Evolutionary conservation across 129 eudicot genomes (phyloP), one percentile per base, ranked within the genome.

Genomic region (Artemisia tridentata): DNA sequence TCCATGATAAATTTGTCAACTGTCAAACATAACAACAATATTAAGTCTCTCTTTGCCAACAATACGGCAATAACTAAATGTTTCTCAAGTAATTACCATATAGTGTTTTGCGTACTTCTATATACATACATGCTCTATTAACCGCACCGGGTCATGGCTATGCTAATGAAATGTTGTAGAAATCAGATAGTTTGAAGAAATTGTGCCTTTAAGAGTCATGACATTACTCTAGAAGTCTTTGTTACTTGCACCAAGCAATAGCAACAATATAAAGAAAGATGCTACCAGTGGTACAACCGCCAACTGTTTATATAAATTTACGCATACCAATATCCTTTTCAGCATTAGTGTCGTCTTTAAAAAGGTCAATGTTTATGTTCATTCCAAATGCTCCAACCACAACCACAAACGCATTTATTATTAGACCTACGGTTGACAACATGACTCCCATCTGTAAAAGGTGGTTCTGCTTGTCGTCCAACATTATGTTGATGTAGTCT

Each of bases 311-410:
- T 38, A 25, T 48, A n/a, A 31, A 31, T 29, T 27, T 62, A 62
- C 3, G 23, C 67, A 23, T 59, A 59, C 64, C 64, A 59, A 23
- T 59, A 11, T 25, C 34, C n/a, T 59, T 21, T 21, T 23, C 64
- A 59, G 43, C 64, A 1, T 34, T 16, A 16, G 43, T 59, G 16
- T 25, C 41, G 6, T 25, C 43, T 1, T 25, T 59, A 18, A 25
- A 59, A 23, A 25, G 64, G 64, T 59, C 64, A 59, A 59, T 59
- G 17, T 59, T 59, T 2, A 25, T 59, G 64, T 59, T 59, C 64
- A 25, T 59, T 59, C 64, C 64, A 59, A 59, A 59, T 7, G 64
- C 41, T 19, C 64, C 64, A 59, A 59, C 64, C 38, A 59, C 41
- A 3, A 59, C 64, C 16, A 23, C 25, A 2, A 23, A 23, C 14